Base-by-base conservation (phyloP, 441 rosid species). In the Erodium moschatum region DNA sequence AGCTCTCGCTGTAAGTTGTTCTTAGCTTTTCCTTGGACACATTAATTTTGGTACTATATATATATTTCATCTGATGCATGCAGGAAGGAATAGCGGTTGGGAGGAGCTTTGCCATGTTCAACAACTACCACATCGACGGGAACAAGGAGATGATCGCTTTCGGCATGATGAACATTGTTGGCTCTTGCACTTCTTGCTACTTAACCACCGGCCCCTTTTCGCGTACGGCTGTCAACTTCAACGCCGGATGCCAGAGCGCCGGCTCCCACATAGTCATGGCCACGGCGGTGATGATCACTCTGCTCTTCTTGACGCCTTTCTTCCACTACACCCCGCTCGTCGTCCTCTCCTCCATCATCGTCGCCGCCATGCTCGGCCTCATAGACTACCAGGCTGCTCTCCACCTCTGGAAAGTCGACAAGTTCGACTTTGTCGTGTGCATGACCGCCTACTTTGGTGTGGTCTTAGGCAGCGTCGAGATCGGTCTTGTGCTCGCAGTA, bases 241-340 rank as follows among this genome's bases (percentile, higher is more conserved):
- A 89, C 29, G 77, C 97, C 0, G 96, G 98, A 4, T 78, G 89
- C 67, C 81, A 66, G 69, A 85, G 94, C 40, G 85, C 86, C 0
- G 85, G 87, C 92, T 78, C 98, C 3, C 90, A 92, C 67, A 58
- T 90, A 1, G 87, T 92, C 7, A 90, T 90, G 98, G 85, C 89
- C 4, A 9, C 85, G 5, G 79, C 85, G 81, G 89, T 92, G 96
- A 89, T 89, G 94, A 76, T 90, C 6, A 84, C 85, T 15, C 86
- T 92, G 31, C 74, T 92, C 4, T 75, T 89, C 78, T 75, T 92
- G 65, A 97, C 98, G 16, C 97, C 94, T 7, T 15, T 87, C 56
- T 92, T 92, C 67, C 85, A 88, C 50, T 85, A 92, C 76, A 92
- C 98, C 1, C 98, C 98, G 63, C 76, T 89, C 0, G 98, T 92